A percentile compares a stretch with the other conserved stretches of the same genome.
phyloP scores from a whole-genome alignment of 2,329 filamentous ascomycete species.

The Aspergillus japonicus region DNA sequence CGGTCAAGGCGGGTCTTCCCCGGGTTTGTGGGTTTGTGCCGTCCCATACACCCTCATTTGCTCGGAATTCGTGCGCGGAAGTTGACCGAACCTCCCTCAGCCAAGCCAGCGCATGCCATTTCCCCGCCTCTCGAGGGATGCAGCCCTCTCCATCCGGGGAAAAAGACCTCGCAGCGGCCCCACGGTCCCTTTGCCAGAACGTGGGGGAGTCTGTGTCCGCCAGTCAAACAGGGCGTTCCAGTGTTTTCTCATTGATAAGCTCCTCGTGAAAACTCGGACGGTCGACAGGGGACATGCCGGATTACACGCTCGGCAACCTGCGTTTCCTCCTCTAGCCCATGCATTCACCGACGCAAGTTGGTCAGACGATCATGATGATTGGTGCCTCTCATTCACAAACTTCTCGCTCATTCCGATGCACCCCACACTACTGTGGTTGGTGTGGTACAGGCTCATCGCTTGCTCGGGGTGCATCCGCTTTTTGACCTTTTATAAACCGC shows the following conservation, averaged over 20 bases:
- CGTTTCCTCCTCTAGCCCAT: background rate
- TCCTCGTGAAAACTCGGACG: background rate
- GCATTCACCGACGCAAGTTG: background rate
- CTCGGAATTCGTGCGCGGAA: background rate
- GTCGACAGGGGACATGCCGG: background rate
- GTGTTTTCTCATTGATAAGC: background rate
- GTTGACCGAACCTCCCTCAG: background rate
- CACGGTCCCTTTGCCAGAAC: background rate
- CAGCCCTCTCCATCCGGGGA: background rate
- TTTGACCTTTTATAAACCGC: background rate
- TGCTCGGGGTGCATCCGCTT: background rate
- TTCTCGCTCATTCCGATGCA: background rate
- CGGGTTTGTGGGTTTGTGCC: background rate
- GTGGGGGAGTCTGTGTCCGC: background rate
- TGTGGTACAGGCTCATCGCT: background rate
- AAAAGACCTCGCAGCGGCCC: background rate
- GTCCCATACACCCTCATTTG: background rate
- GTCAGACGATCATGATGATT: background rate
- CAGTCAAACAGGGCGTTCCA: background rate
- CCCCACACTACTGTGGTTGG: background rate
- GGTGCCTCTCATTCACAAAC: background rate
- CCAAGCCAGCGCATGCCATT: background rate
- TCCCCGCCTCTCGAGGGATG: background rate
- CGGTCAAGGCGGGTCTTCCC: background rate
- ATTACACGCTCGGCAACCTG: background rate